Base-by-base conservation (phyloP, 2,329 filamentous ascomycete genomes). In the Sphaerulina populicola region DNA sequence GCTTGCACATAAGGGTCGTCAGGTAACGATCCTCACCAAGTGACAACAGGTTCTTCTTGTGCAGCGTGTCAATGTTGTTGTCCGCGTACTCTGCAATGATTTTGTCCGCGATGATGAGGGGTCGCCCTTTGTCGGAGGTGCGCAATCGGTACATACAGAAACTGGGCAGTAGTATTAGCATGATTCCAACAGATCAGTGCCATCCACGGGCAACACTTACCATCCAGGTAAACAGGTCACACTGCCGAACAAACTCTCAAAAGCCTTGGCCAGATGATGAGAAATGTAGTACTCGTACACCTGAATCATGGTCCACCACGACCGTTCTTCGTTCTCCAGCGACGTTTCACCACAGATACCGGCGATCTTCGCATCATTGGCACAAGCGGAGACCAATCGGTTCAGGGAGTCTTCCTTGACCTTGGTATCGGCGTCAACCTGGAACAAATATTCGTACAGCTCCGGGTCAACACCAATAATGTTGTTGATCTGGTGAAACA, bases 271-370 rank as follows among this genome's bases (percentile, higher is more conserved):
- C 68, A 98, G 74, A 71, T 98, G 86, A 77, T 98, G 93, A 29
- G 93, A 97, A 66, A 98, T 98, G 70, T 90, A 98, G 76, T 98
- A 98, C 70, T 98, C 93, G 73, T 98, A 98, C 58, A 98, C 93
- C 69, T 98, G 93, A 64, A 98, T 98, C 93, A 98, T 98, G 10
- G 93, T 98, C 88, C 88, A 95, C 89, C 90, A 97, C 63, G 84
- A 90, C 60, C 84, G 80, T 63, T 96, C 88, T 68, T 96, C 91
- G 64, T 98, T 98, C 68, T 96, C 87, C 64, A 98, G 76, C 69
- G 85, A 93, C 1, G 93, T 98, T 69, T 98, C 93, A 66, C 93
- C 93, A 68, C 93, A 98, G 56, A 97, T 96, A 72, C 91, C 93
- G 21, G 88, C 89, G 72, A 98, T 95, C 74, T 94, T 95, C 30